phyloP scores from a whole-genome alignment of 2,329 filamentous ascomycete species.

The Fusarium nodosum region DNA sequence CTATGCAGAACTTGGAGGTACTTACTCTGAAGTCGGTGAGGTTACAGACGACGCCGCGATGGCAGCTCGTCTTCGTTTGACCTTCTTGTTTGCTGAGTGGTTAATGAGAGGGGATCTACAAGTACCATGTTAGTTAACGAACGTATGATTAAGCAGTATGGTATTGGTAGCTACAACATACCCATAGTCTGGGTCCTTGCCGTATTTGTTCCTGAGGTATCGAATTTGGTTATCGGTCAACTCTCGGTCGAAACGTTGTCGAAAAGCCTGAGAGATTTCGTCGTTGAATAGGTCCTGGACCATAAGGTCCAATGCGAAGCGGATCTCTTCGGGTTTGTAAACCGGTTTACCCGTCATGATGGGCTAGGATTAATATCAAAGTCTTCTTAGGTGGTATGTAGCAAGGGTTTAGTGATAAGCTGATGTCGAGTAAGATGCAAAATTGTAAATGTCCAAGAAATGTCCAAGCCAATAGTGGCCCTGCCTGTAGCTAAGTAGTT shows the following conservation, averaged over 20 bases:
- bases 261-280: conserved; percentile 50
- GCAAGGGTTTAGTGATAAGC: background rate
- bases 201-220: conserved; percentile 59
- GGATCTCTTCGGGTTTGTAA: conserved; percentile 55
- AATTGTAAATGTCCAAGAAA: conserved; percentile 32
- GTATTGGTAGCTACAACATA: conserved; percentile 42
- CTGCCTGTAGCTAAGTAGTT: background rate
- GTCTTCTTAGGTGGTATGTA: background rate
- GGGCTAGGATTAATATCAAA: conserved; percentile 5
- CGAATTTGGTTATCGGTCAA: conserved; percentile 56
- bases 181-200: conserved; percentile 57
- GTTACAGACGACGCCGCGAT: background rate
- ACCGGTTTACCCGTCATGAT: conserved; percentile 50
- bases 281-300: conserved; percentile 46
- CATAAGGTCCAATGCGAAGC: conserved; percentile 52
- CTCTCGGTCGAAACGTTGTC: conserved; percentile 47
- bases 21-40: conserved; percentile 24
- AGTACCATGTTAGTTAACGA: background rate
- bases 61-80: conserved; percentile 28
- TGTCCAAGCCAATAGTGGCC: background rate
- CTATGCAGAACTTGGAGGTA: background rate
- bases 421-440: background rate
- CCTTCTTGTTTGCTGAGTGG: conserved; percentile 29
- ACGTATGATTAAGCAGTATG: background rate
- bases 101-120: conserved; percentile 32